A percentile compares a stretch with the other conserved stretches of the same genome.
Evolutionary conservation across 2,329 filamentous ascomycete species (phyloP).

Genomic region (Fusarium ambrosium): DNA sequence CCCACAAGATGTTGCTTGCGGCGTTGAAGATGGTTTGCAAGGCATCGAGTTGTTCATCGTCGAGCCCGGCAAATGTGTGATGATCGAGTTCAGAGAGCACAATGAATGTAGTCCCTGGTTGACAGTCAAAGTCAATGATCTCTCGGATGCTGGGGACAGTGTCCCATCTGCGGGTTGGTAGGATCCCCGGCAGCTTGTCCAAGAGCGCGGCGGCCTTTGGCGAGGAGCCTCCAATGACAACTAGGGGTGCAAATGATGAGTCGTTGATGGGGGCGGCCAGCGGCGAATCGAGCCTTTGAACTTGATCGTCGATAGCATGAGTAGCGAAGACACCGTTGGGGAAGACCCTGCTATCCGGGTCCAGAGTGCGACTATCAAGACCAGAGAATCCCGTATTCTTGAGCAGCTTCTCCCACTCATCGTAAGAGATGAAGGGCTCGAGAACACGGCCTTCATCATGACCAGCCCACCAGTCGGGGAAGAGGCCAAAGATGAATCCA

Average conservation of each 20-base stretch:
- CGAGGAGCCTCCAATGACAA: background rate
- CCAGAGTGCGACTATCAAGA: background rate
- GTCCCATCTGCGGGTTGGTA: background rate
- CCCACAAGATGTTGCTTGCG: conserved; percentile 5
- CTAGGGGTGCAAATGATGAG: background rate
- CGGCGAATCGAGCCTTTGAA: background rate
- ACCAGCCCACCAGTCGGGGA: conserved; percentile 13
- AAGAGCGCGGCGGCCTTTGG: background rate
- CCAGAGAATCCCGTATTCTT: background rate
- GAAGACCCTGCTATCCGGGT: background rate
- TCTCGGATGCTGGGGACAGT: background rate
- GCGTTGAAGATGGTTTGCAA: background rate
- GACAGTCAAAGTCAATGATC: background rate
- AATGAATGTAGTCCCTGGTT: background rate
- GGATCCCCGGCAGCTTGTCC: background rate
- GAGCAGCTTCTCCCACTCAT: background rate
- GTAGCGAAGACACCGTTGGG: background rate
- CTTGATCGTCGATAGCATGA: background rate
- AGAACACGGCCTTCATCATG: background rate
- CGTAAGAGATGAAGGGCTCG: background rate
- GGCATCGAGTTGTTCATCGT: background rate
- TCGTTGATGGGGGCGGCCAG: background rate
- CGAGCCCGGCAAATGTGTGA: background rate
- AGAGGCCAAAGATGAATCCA: conserved; percentile 6
- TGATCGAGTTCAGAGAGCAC: background rate